Evolutionary conservation across 495 filamentous ascomycete genomes (phyloP), one percentile per base, ranked within the genome.

Genomic region (Aspergillus cristatus): DNA sequence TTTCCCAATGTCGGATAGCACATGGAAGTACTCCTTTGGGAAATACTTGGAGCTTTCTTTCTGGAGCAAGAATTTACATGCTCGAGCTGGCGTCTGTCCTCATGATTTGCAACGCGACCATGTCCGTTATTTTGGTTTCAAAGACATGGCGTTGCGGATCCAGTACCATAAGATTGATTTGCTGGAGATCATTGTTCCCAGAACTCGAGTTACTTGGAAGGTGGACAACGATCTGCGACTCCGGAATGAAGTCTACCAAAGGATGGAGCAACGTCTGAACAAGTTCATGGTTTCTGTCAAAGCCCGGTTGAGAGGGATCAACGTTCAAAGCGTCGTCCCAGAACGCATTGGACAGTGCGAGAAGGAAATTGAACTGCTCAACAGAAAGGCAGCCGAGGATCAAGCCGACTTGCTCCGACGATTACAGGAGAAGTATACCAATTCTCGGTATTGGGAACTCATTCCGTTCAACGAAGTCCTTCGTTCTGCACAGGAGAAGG

Each of bases 21-120:
- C 86, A 2, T 99, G 90, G 88, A 97, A 93, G 58, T 99, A 99
- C 56, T 97, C 93, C 0, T 93, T 99, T 51, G 90, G 81, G 3
- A 99, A 99, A 60, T 99, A 96, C 49, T 70, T 99, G 17, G 93
- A 99, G 59, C 67, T 99, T 12, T 91, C 86, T 2, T 97, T 96
- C 51, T 97, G 88, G 90, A 91, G 86, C 54, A 81, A 73, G 37
- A 81, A 86, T 34, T 59, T 96, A 28, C 84, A 78, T 52, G 71
- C 88, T 18, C 75, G 86, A 35, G 81, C 79, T 12, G 81, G 82
- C 7, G 74, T 84, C n/a, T 99, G 93, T 50, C 81, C 83, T 3
- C 93, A 99, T 51, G 89, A 97, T 53, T 74, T 96, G 40, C 86
- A 95, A 57, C 78, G 82, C 30, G 82, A 97, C 55, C 87, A 97